Conservation (phyloP, 306 rosid species). For the Parietaria judaica region DNA sequence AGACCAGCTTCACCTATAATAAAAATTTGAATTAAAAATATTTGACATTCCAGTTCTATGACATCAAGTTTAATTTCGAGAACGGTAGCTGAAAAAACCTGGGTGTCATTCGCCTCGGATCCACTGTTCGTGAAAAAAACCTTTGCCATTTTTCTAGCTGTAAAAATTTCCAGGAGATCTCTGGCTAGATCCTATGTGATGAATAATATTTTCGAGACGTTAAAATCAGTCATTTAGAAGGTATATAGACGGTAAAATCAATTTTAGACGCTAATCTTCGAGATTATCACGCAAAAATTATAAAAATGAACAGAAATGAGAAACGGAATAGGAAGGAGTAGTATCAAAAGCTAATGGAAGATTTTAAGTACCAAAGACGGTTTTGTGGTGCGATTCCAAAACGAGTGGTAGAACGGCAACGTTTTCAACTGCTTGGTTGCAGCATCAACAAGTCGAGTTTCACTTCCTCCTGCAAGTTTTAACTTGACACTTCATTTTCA, state of each 20-base stretch:
- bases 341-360: not conserved
- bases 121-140: slow-evolving; percentile 87
- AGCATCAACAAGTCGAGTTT: slow-evolving; percentile 78
- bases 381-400: slow-evolving; percentile 91
- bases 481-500: not conserved
- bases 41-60: too few relatives aligned
- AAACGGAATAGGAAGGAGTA: slow-evolving; percentile 4
- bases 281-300: not conserved
- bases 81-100: slow-evolving; percentile 33
- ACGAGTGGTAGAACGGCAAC: slow-evolving; percentile 96
- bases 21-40: not conserved
- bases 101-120: slow-evolving; percentile 97
- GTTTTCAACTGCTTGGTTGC: slow-evolving; percentile 71
- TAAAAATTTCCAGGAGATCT: slow-evolving; percentile 65
- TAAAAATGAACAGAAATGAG: slow-evolving; percentile 1
- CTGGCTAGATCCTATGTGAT: slow-evolving; percentile 73
- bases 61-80: not conserved
- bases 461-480: slow-evolving; percentile 71
- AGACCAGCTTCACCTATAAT: slow-evolving; percentile 83
- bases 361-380: slow-evolving; percentile 73
- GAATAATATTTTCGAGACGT: slow-evolving; percentile 11
- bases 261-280: not conserved
- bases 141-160: slow-evolving; percentile 76
- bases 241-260: not conserved
- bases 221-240: slow-evolving; percentile 8